Percentiles rank a stretch among this genome's conserved stretches.
Evolutionary conservation across 257 asterid genomes (phyloP).

Genomic region (Coffea canephora): DNA sequence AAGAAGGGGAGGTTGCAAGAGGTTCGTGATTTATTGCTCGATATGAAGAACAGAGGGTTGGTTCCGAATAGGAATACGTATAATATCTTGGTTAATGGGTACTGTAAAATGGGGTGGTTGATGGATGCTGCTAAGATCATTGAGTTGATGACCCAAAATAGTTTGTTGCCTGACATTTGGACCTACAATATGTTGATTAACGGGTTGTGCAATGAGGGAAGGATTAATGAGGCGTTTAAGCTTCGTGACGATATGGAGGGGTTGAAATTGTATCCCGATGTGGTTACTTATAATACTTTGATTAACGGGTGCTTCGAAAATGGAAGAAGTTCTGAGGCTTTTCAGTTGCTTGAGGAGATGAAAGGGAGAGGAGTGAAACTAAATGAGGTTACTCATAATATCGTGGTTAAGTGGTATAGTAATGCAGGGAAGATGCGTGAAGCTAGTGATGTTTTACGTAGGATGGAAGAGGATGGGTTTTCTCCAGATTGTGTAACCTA

Average conservation of each 20-base stretch:
- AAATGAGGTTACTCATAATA: constrained; percentile 66
- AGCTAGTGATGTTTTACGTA: constrained; percentile 42
- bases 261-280: constrained; percentile 67
- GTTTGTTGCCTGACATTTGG: constrained; percentile 62
- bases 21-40: constrained; percentile 57
- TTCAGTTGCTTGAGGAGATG: constrained; percentile 63
- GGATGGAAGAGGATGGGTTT: constrained; percentile 65
- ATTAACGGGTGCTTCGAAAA: constrained; percentile 59
- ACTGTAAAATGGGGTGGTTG: constrained; percentile 74
- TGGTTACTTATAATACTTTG: constrained; percentile 75
- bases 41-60: constrained; percentile 69
- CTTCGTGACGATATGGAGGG: constrained; percentile 58
- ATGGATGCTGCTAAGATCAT: constrained; percentile 65
- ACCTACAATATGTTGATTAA: constrained; percentile 70
- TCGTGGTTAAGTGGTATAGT: constrained; percentile 70
- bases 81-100: constrained; percentile 73
- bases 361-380: constrained; percentile 49
- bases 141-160: constrained; percentile 63
- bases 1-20: constrained; percentile 77
- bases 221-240: constrained; percentile 69
- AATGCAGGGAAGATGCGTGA: constrained; percentile 72
- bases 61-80: constrained; percentile 57
- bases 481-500: constrained; percentile 62
- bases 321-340: constrained; percentile 43
- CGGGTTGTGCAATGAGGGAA: constrained; percentile 58